Conservation (phyloP, 805 yeast species). For the Zygoascus bituminiphila region DNA sequence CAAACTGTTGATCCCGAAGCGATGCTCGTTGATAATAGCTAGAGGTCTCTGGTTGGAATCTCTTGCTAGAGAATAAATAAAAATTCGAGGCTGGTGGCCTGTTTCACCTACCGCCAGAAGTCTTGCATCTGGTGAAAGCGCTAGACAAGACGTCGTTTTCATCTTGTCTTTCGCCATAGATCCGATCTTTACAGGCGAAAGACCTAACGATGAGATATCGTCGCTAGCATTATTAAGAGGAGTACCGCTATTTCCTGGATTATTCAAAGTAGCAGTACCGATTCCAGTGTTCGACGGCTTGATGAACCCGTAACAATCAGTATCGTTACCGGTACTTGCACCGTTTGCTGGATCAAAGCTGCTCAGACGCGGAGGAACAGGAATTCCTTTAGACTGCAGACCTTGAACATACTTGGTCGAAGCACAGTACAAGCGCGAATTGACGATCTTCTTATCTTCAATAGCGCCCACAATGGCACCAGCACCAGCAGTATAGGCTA, state of each 20-base stretch:
- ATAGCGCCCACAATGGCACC: constrained; percentile 20
- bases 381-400: constrained; percentile 4
- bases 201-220: not conserved
- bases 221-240: constrained; percentile 1
- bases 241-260: not conserved
- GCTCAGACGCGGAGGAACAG: not conserved
- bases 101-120: constrained; percentile 62
- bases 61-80: constrained; percentile 47
- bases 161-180: constrained; percentile 30
- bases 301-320: not conserved
- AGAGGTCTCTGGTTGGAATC: constrained; percentile 43
- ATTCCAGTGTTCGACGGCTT: not conserved
- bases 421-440: constrained; percentile 14
- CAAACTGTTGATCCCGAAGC: constrained; percentile 51
- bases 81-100: constrained; percentile 60
- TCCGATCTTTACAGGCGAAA: constrained; percentile 4
- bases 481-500: constrained; percentile 25
- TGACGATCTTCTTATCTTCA: not conserved
- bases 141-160: constrained; percentile 48
- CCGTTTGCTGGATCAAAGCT: not conserved
- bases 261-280: not conserved
- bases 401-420: constrained; percentile 14
- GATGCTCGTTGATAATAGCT: constrained; percentile 50
- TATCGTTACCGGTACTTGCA: not conserved
- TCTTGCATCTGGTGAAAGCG: constrained; percentile 46